These are phyloP conservation scores for Aspergillus sparsus DNA, from an alignment of 495 filamentous ascomycete genomes.

Conservation along the genomic window DNA sequence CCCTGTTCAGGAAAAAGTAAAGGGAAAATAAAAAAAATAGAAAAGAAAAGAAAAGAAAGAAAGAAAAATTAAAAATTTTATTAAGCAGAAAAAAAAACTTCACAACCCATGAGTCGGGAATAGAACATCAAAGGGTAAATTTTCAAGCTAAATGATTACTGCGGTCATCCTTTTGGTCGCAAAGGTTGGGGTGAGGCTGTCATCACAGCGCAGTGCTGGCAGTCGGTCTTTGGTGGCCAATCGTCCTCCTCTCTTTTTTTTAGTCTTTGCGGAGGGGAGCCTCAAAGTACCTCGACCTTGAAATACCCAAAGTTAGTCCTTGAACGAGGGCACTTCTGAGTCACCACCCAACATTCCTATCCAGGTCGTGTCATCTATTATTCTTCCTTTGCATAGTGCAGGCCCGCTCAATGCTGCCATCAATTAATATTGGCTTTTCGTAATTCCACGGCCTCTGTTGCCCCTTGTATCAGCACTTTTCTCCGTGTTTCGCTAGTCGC, in stretches of 20 bases:
- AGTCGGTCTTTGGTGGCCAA: neutral
- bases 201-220: neutral
- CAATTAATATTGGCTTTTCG: neutral
- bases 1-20: neutral
- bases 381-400: neutral
- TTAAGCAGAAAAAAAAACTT: neutral
- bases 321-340: slow-evolving; percentile 5
- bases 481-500: slow-evolving; percentile 27
- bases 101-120: neutral
- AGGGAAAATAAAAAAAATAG: neutral
- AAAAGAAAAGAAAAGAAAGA: too few species aligned
- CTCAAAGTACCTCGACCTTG: neutral
- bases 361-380: neutral
- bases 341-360: slow-evolving; percentile 6
- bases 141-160: neutral
- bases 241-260: neutral
- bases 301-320: neutral
- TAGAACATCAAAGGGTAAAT: neutral
- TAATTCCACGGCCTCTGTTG: neutral
- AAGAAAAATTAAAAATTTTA: too few species aligned
- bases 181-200: neutral
- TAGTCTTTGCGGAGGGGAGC: neutral
- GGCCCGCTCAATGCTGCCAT: neutral
- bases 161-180: neutral
- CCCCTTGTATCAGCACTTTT: slow-evolving; percentile 19